Conservation (phyloP, 345 rosid species). For the Arabidopsis arenosa region DNA sequence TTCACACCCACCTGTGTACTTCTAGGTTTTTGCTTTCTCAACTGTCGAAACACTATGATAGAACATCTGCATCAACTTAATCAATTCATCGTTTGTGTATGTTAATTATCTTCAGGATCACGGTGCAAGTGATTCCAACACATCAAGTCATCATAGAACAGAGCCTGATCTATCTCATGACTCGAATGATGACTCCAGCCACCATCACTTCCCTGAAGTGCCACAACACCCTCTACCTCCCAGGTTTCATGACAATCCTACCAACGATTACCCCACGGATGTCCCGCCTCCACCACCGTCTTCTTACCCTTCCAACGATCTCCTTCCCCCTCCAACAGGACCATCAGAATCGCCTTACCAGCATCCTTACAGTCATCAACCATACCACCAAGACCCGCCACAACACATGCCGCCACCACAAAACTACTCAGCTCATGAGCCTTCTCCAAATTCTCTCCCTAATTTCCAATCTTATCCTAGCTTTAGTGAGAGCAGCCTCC, state of each 20-base stretch:
- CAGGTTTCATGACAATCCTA: slow-evolving; percentile 53
- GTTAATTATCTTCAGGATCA: slow-evolving; percentile 61
- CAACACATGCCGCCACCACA: slow-evolving; percentile 61
- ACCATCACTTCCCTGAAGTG: slow-evolving; percentile 53
- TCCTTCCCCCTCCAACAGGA: slow-evolving; percentile 40
- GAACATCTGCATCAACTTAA: slow-evolving; percentile 26
- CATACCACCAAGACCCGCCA: slow-evolving; percentile 63
- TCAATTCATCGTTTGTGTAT: not conserved
- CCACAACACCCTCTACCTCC: slow-evolving; percentile 53
- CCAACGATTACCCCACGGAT: slow-evolving; percentile 51
- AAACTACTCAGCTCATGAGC: slow-evolving; percentile 63
- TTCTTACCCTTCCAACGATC: slow-evolving; percentile 65
- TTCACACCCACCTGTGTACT: not conserved
- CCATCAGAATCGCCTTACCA: slow-evolving; percentile 60
- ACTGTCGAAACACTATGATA: slow-evolving; percentile 1
- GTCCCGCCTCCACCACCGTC: slow-evolving; percentile 57
- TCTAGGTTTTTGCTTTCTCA: not conserved
- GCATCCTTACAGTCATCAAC: slow-evolving; percentile 61
- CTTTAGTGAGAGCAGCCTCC: slow-evolving; percentile 78
- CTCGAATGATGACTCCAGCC: slow-evolving; percentile 55
- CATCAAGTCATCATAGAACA: slow-evolving; percentile 51
- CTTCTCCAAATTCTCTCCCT: slow-evolving; percentile 63
- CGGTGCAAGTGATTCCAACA: slow-evolving; percentile 51
- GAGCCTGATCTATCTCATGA: slow-evolving; percentile 57
- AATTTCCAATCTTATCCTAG: slow-evolving; percentile 94